Evolutionary conservation across 441 rosid genomes (phyloP), one percentile per base, ranked within the genome.

Genomic region (Kokia cookei): DNA sequence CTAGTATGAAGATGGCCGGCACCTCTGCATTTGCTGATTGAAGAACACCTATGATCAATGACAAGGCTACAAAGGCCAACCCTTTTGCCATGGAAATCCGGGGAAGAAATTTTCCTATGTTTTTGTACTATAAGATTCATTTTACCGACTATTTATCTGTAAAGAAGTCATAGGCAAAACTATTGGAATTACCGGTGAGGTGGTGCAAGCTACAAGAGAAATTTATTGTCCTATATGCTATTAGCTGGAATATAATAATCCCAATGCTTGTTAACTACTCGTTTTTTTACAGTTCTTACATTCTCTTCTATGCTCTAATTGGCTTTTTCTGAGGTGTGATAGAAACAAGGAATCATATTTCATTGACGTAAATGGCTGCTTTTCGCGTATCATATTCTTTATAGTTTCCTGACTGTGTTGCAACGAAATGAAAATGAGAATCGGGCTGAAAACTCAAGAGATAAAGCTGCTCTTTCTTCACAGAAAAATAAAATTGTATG

Each of bases 1-100:
- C 92, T 1, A 86, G 74, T 65, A 85, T 62, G 66, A 85, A 86
- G 57, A 83, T 69, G 0, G 78, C 78, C 5, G 88, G 83, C 17
- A 71, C 78, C 62, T 80, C 54, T 51, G 81, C 82, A 71, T 69
- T 79, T 17, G 75, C 84, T 0, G 29, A 11, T 51, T 22, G 17
- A 43, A 69, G 7, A 17, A 27, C 47, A 22, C 29, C 43, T 13
- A 71, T 54, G 32, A 75, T 74, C 69, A 69, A 51, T 55, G 40
- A 43, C 19, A 82, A 40, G 14, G 65, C 61, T 8, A 59, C 13
- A 5, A 67, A 17, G 55, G 65, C 69, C 43, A 51, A 64, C 15
- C 37, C 66, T 54, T 75, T 74, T 53, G 74, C 83, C 88, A 84
- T 82, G 32, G 15, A 60, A 51, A 26, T 3, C n/a, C 9, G 67